Base-by-base conservation (phyloP, 768 basidiomycete species). In the Russula earlei region DNA sequence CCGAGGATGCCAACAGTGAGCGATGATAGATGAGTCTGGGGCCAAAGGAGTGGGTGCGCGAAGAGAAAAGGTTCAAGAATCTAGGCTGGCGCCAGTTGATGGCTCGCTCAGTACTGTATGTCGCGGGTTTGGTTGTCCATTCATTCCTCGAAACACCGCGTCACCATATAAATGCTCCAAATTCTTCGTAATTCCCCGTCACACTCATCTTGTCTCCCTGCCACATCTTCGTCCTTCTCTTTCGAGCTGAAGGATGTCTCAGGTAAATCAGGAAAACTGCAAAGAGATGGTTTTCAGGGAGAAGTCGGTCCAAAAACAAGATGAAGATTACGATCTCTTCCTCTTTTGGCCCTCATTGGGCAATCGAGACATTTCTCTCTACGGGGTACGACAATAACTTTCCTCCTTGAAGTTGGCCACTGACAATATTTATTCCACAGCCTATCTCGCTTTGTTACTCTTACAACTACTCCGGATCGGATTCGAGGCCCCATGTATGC, bases 91-190 rank as follows among this genome's bases (percentile, higher is more conserved):
- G 57, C 52, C 47, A 9, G 51, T 48, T 20, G 38, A 49, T 4
- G 5, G 27, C 40, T 41, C 40, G 42, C 52, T 33, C 19, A 43
- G 47, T 33, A 31, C 29, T 31, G 29, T 31, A 24, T 37, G 20
- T 27, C 34, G 15, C 24, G 40, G 22, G 45, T 45, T 31, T 47
- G 44, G 25, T 41, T 19, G 34, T 43, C 12, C 33, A 37, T 42
- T 55, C 46, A 36, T 37, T 43, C 41, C 25, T 34, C 40, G 49
- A 54, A 46, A 58, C 57, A 44, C 57, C 57, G 57, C 47, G 46
- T 36, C 42, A 12, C 20, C 43, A 49, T 58, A 49, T 49, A 58
- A 57, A 58, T 54, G 57, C 20, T 46, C 8, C 47, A 33, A 44
- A 49, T 7, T 22, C 17, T 24, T 29, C 11, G 14, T 19, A 49